phyloP scores from a whole-genome alignment of 2,329 filamentous ascomycete genomes.

The Hymenoscyphus scutula region DNA sequence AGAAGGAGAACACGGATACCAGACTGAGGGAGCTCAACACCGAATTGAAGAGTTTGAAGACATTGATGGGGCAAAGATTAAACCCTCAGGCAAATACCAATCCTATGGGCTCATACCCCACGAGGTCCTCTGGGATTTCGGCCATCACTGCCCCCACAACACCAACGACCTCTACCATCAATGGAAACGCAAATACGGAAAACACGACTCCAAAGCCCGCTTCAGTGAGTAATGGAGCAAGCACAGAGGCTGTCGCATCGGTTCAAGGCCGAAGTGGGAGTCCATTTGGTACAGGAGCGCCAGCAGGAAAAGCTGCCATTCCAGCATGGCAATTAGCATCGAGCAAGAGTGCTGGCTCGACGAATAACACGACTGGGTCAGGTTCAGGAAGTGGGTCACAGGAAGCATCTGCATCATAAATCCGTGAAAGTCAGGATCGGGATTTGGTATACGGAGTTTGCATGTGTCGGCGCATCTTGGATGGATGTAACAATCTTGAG shows the following conservation, averaged over 20 bases:
- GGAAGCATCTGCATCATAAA: constrained; percentile 24
- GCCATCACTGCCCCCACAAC: constrained; percentile 17
- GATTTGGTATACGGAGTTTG: constrained; percentile 1
- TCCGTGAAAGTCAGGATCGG: not conserved
- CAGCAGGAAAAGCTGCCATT: constrained; percentile 63
- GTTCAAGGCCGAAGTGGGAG: constrained; percentile 41
- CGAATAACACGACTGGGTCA: constrained; percentile 20
- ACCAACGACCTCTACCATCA: constrained; percentile 15
- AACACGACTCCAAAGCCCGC: constrained; percentile 32
- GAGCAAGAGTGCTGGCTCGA: constrained; percentile 43
- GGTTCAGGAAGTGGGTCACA: constrained; percentile 26
- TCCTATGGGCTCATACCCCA: constrained; percentile 29
- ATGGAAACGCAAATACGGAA: constrained; percentile 24
- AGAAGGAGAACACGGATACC: constrained; percentile 79
- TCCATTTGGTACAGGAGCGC: constrained; percentile 50
- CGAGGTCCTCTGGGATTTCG: constrained; percentile 25
- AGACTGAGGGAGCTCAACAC: constrained; percentile 80
- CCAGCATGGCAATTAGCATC: constrained; percentile 77
- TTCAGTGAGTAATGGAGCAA: constrained; percentile 35
- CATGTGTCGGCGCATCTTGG: constrained; percentile 10
- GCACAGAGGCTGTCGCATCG: constrained; percentile 35
- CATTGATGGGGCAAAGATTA: constrained; percentile 69
- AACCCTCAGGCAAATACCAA: constrained; percentile 35
- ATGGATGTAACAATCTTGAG: constrained; percentile 8
- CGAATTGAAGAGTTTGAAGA: constrained; percentile 91